These are phyloP conservation scores for Scleromitrula shiraiana DNA, from an alignment of 2,329 filamentous ascomycete genomes.

Conservation along the genomic window DNA sequence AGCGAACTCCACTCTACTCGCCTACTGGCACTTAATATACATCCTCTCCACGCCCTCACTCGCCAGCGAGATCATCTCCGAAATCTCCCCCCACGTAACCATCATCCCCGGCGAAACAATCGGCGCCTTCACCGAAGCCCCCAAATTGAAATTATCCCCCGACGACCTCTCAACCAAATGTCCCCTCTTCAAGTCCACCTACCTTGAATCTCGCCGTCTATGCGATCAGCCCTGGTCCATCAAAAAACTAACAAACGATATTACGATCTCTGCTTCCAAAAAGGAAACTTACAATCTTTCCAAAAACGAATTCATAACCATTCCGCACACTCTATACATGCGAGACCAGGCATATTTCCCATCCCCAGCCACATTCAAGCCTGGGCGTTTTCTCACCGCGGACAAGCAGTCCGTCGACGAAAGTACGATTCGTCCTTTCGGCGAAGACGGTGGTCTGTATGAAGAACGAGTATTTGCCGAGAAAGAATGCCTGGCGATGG, in stretches of 20 bases:
- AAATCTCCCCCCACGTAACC: conserved; percentile 36
- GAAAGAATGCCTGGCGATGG: conserved; percentile 40
- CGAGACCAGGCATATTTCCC: conserved; percentile 34
- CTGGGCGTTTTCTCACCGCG: conserved; percentile 36
- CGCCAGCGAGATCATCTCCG: conserved; percentile 35
- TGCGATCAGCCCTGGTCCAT: conserved; percentile 36
- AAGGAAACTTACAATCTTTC: conserved; percentile 30
- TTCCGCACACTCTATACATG: conserved; percentile 38
- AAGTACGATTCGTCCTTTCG: conserved; percentile 39
- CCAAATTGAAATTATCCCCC: conserved; percentile 34
- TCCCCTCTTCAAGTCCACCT: conserved; percentile 37
- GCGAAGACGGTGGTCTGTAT: conserved; percentile 40
- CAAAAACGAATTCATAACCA: conserved; percentile 35
- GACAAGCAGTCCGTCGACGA: neutral
- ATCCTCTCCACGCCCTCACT: conserved; percentile 36
- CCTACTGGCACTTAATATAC: conserved; percentile 44
- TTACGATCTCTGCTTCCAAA: conserved; percentile 20
- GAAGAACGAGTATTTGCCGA: conserved; percentile 44
- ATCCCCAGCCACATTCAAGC: conserved; percentile 35
- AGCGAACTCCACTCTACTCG: conserved; percentile 42
- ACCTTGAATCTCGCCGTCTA: conserved; percentile 39
- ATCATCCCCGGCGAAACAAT: conserved; percentile 28
- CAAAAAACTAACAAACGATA: conserved; percentile 33
- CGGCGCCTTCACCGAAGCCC: conserved; percentile 26
- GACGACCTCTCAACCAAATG: conserved; percentile 36